Percentiles rank a stretch among this genome's conserved stretches.
These are phyloP conservation scores for Coemansia sp. DNA, from an alignment of 192 early-diverging fungal genomes.

Conservation along the genomic window DNA sequence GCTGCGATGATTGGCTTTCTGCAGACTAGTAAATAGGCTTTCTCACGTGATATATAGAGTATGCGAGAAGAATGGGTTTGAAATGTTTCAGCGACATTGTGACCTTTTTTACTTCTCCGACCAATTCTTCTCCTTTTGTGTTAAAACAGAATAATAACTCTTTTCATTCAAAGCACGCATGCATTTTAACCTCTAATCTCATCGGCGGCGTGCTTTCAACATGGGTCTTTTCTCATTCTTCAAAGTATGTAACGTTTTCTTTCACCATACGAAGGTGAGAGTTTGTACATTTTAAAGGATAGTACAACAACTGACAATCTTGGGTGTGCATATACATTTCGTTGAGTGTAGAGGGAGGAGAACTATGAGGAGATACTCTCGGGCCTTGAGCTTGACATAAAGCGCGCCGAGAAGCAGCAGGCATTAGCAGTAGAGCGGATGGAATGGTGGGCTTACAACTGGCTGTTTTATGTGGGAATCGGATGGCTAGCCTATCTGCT, in stretches of 20 bases:
- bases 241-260: constrained; percentile 12
- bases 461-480: constrained; percentile 41
- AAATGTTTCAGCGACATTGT: too few relatives aligned
- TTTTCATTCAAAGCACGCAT: background rate
- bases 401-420: constrained; percentile 45
- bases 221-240: constrained; percentile 44
- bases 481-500: constrained; percentile 38
- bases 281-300: background rate
- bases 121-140: too few relatives aligned
- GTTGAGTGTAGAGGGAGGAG: constrained; percentile 32
- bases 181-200: background rate
- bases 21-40: too few relatives aligned
- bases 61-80: too few relatives aligned
- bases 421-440: constrained; percentile 21
- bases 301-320: background rate
- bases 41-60: too few relatives aligned
- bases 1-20: constrained; percentile 14
- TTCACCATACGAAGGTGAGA: too few relatives aligned
- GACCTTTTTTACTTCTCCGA: too few relatives aligned
- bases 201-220: background rate
- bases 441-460: constrained; percentile 35
- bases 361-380: constrained; percentile 65
- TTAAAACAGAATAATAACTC: too few relatives aligned
- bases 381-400: constrained; percentile 59
- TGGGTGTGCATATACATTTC: background rate